These are phyloP conservation scores for Cetradonia linearis DNA, from an alignment of 495 filamentous ascomycete genomes.

Conservation along the genomic window DNA sequence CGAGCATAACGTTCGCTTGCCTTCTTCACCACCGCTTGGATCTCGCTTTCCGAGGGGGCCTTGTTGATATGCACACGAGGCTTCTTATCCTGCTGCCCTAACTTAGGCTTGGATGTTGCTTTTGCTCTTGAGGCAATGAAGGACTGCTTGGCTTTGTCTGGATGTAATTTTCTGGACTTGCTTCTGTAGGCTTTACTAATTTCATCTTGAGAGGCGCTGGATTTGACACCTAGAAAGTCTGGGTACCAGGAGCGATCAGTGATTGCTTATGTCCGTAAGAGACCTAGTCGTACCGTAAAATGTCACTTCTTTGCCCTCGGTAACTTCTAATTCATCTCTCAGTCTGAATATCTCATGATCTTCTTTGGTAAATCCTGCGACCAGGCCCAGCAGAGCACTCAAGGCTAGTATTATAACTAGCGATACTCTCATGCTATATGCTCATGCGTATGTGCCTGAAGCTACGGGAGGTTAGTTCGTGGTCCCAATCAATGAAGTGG, in stretches of 20 bases:
- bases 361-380: conserved; percentile 14
- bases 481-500: conserved; percentile 14
- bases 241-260: conserved; percentile 6
- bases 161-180: conserved; percentile 70
- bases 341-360: conserved; percentile 97
- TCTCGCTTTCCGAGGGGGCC: conserved; percentile 58
- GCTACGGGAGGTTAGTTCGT: neutral
- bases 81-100: conserved; percentile 44
- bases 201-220: conserved; percentile 70
- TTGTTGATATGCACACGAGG: conserved; percentile 58
- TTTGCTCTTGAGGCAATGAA: conserved; percentile 63
- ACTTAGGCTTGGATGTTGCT: conserved; percentile 42
- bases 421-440: conserved; percentile 13
- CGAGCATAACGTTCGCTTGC: conserved; percentile 73
- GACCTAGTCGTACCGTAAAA: conserved; percentile 59
- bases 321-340: conserved; percentile 66
- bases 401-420: conserved; percentile 9
- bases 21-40: conserved; percentile 62
- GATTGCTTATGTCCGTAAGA: neutral
- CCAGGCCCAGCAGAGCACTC: conserved; percentile 10
- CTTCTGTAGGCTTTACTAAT: conserved; percentile 91
- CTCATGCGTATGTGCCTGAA: conserved; percentile 17
- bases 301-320: conserved; percentile 70
- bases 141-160: conserved; percentile 85
- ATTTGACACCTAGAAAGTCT: conserved; percentile 72